Percentiles rank a stretch among this genome's conserved stretches.
phyloP scores from a whole-genome alignment of 495 filamentous ascomycete species.

The Podospora tetraspora region DNA sequence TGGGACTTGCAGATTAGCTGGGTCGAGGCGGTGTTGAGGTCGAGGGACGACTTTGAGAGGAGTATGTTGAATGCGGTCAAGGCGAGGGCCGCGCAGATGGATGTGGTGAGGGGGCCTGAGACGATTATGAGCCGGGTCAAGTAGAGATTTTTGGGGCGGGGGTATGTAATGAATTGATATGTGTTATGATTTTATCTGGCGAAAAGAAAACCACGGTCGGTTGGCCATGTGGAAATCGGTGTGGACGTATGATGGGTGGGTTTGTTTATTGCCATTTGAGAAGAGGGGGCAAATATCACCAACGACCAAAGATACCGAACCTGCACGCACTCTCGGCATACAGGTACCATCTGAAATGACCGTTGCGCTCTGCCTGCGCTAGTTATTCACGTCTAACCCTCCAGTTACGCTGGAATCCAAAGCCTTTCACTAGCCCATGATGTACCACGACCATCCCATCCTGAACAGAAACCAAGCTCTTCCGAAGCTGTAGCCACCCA shows the following conservation, averaged over 20 bases:
- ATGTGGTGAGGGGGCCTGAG: conserved; percentile 69
- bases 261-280: not conserved
- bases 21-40: conserved; percentile 89
- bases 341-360: not conserved
- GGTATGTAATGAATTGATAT: conserved; percentile 6
- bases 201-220: too few relatives aligned
- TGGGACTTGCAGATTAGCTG: conserved; percentile 94
- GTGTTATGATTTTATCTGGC: not conserved
- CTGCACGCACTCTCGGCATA: not conserved
- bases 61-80: conserved; percentile 83
- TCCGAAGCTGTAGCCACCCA: not conserved
- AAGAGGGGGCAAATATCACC: not conserved
- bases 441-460: not conserved
- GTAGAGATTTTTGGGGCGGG: conserved; percentile 35
- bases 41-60: conserved; percentile 88
- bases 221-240: too few relatives aligned
- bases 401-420: not conserved
- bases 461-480: not conserved
- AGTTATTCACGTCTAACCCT: not conserved
- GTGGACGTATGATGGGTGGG: not conserved
- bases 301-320: not conserved
- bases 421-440: not conserved
- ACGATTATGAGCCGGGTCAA: conserved; percentile 89
- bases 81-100: conserved; percentile 75
- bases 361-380: not conserved